These are phyloP conservation scores for Trichophyton equinum DNA, from an alignment of 2,329 filamentous ascomycete genomes.

Conservation along the genomic window DNA sequence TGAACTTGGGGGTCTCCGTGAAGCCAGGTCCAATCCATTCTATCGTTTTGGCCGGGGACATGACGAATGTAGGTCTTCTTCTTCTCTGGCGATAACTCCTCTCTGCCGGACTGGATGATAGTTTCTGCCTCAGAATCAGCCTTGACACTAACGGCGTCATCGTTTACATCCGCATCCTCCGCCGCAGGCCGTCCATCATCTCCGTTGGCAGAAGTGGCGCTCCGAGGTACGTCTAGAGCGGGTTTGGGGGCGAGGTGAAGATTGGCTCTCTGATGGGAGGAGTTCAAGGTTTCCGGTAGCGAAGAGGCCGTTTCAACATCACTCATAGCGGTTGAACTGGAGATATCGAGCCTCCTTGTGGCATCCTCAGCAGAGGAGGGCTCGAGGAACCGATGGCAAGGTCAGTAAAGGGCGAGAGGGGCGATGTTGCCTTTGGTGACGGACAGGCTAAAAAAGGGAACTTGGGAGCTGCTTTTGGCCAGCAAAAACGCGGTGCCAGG, in stretches of 20 bases:
- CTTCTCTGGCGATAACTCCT: constrained; percentile 36
- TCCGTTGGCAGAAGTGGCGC: neutral
- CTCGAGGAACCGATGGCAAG: neutral
- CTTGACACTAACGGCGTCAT: constrained; percentile 27
- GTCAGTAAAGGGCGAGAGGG: neutral
- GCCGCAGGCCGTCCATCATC: neutral
- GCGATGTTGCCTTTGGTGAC: neutral
- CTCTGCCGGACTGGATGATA: constrained; percentile 36
- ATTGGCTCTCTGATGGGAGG: neutral
- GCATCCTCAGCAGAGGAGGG: constrained; percentile 25
- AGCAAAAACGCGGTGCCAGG: neutral
- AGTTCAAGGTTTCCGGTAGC: constrained; percentile 5
- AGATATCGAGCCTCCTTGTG: constrained; percentile 28
- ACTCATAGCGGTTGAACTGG: constrained; percentile 37
- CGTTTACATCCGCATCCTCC: constrained; percentile 8
- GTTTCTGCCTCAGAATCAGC: constrained; percentile 40
- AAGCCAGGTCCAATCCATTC: constrained; percentile 20
- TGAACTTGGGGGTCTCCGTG: constrained; percentile 9
- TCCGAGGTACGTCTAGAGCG: constrained; percentile 1
- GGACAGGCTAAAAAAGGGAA: neutral
- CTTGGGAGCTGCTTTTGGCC: neutral
- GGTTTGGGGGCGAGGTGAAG: neutral
- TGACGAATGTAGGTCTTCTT: constrained; percentile 31
- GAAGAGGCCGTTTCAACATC: constrained; percentile 32
- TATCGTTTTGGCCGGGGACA: constrained; percentile 8